Evolutionary conservation across 306 rosid species (phyloP).

Genomic region (Morella rubra): DNA sequence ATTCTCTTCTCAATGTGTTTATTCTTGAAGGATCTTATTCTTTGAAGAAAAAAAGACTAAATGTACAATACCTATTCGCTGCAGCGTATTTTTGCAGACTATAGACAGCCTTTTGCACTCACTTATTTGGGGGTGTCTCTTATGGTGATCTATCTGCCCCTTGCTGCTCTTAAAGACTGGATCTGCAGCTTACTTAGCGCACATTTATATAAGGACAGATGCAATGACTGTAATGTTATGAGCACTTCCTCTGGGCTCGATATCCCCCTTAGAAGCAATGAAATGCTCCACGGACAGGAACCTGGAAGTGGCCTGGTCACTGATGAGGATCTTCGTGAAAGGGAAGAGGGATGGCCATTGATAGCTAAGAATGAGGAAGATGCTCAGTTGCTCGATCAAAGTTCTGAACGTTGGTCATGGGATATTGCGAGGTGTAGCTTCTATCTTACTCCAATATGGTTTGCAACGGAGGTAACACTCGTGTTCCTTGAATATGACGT

Average conservation of each 20-base stretch:
- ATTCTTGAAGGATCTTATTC: background rate
- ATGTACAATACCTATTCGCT: slow-evolving; percentile 19
- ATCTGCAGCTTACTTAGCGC: slow-evolving; percentile 32
- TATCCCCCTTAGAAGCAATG: slow-evolving; percentile 36
- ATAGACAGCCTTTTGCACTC: slow-evolving; percentile 70
- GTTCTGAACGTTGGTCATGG: slow-evolving; percentile 42
- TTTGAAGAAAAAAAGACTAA: background rate
- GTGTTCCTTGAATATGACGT: background rate
- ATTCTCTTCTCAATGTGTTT: background rate
- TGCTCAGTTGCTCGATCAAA: slow-evolving; percentile 33
- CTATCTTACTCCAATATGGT: slow-evolving; percentile 69
- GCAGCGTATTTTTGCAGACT: slow-evolving; percentile 74
- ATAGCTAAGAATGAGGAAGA: slow-evolving; percentile 32
- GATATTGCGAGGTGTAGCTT: slow-evolving; percentile 55
- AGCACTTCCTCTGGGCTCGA: slow-evolving; percentile 30
- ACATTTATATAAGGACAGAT: slow-evolving; percentile 21
- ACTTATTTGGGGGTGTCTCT: slow-evolving; percentile 68
- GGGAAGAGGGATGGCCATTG: slow-evolving; percentile 54
- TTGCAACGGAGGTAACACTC: slow-evolving; percentile 63
- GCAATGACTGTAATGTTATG: slow-evolving; percentile 5
- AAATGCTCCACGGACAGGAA: slow-evolving; percentile 25
- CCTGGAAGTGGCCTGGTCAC: slow-evolving; percentile 32
- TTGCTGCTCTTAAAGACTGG: slow-evolving; percentile 54
- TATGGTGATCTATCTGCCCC: slow-evolving; percentile 56
- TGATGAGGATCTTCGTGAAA: slow-evolving; percentile 42